phyloP scores from a whole-genome alignment of 305 asterid species.

The Solanum hybrid region DNA sequence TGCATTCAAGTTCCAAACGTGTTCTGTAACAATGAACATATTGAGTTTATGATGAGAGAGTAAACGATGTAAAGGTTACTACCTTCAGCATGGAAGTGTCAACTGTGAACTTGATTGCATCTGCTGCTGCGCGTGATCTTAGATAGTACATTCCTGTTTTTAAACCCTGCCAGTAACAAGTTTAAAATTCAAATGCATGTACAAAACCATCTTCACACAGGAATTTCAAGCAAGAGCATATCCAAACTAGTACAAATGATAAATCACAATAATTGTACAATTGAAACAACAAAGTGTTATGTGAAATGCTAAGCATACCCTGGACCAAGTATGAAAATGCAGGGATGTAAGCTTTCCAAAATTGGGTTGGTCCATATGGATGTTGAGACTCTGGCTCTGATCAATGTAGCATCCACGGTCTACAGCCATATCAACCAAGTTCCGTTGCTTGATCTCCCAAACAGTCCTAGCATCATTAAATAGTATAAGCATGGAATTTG shows the following conservation, averaged over 20 bases:
- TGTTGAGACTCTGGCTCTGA: conserved; percentile 88
- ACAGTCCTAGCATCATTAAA: conserved; percentile 45
- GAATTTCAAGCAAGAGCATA: background rate
- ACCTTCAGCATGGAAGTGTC: conserved; percentile 65
- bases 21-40: background rate
- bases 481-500: background rate
- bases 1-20: conserved; percentile 14
- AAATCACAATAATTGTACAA: background rate
- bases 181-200: background rate
- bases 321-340: conserved; percentile 81
- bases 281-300: background rate
- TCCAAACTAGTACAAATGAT: background rate
- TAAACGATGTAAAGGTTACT: background rate
- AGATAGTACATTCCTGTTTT: conserved; percentile 95
- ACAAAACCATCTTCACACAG: background rate
- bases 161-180: conserved; percentile 45
- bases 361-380: conserved; percentile 89
- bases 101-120: conserved; percentile 91
- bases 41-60: background rate
- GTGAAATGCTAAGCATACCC: conserved; percentile 25
- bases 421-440: conserved; percentile 85
- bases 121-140: conserved; percentile 92
- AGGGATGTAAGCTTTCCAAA: conserved; percentile 80
- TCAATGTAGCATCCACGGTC: conserved; percentile 95
- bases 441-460: conserved; percentile 85